Evolutionary conservation across 768 basidiomycete species (phyloP), one percentile per base, ranked within the genome.

Genomic region (Podaxis rugospora): DNA sequence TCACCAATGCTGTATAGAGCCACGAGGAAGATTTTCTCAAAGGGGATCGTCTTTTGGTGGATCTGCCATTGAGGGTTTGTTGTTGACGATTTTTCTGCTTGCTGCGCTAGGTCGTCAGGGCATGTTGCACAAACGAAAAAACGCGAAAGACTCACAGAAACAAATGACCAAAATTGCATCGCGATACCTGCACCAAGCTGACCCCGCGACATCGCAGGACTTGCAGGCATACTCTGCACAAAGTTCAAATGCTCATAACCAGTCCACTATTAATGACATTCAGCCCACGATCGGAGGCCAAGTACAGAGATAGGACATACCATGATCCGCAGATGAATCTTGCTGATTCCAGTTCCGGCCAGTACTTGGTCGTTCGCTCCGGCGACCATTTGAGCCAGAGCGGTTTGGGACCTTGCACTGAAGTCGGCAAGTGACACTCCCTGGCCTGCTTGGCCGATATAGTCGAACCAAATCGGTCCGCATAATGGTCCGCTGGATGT

Each of bases 1-100:
- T 79, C 78, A 50, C 70, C 72, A 23, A 72, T 70, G 54, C 83
- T 81, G 66, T 72, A 71, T 5, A 82, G 61, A 0, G 75, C 73
- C 2, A 80, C 68, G 6, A 83, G 74, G 21, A 78, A 68, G 44
- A 83, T 66, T 42, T 78, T 74, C 39, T 81, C 75, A 65, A 78
- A 77, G 1, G 72, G 67, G 14, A 83, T 76, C 0, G 71, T 75
- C 2, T 62, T 66, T 28, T 68, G 63, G 5, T 71, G 73, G 14
- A 81, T 57, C 13, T 70, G 69, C 75, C 76, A 82, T 21, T 71
- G 68, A 1, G 63, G 51, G 2, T 66, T 51, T 10, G 68, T 64
- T 10, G 72, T 67, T 1, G 68, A 37, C 5, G 72, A 69, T 50
- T 53, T 62, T 58, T 52, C 21, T 21, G 62, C 47, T 14, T 68